Conservation (phyloP, 257 asterid species). For the Petunia secreta region DNA sequence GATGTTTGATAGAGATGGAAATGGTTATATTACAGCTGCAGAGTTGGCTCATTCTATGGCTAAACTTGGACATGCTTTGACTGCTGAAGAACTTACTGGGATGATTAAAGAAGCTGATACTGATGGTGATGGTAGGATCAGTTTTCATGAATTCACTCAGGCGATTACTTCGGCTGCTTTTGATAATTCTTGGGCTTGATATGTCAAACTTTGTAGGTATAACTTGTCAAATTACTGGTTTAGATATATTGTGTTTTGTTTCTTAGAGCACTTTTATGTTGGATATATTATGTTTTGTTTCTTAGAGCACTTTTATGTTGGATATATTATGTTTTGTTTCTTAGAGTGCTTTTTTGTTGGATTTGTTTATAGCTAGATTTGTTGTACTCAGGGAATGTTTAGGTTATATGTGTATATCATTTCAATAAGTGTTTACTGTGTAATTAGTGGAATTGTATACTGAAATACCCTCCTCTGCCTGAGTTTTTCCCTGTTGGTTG, state of each 20-base stretch:
- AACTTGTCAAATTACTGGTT: neutral
- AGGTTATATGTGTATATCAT: neutral
- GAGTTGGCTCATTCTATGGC: constrained; percentile 99
- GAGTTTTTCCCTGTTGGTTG: neutral
- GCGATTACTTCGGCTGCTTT: constrained; percentile 93
- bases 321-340: too few relatives aligned
- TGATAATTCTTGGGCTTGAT: constrained; percentile 80
- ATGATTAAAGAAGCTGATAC: constrained; percentile 88
- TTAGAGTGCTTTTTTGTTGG: neutral
- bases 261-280: constrained; percentile 8
- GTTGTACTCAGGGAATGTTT: neutral
- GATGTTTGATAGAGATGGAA: constrained; percentile 89
- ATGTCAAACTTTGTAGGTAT: constrained; percentile 22
- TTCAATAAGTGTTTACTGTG: neutral
- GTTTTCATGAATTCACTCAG: constrained; percentile 74
- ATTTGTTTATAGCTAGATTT: neutral
- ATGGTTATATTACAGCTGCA: constrained; percentile 84
- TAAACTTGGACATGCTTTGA: constrained; percentile 82
- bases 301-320: too few relatives aligned
- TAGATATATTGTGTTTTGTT: neutral
- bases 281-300: too few relatives aligned
- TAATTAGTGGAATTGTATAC: neutral
- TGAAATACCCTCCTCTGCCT: neutral
- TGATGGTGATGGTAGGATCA: constrained; percentile 93
- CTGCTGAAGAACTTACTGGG: constrained; percentile 88